Percentiles rank a stretch among this genome's conserved stretches.
Evolutionary conservation across 2,329 filamentous ascomycete genomes (phyloP).

Genomic region (Fusarium algeriense): DNA sequence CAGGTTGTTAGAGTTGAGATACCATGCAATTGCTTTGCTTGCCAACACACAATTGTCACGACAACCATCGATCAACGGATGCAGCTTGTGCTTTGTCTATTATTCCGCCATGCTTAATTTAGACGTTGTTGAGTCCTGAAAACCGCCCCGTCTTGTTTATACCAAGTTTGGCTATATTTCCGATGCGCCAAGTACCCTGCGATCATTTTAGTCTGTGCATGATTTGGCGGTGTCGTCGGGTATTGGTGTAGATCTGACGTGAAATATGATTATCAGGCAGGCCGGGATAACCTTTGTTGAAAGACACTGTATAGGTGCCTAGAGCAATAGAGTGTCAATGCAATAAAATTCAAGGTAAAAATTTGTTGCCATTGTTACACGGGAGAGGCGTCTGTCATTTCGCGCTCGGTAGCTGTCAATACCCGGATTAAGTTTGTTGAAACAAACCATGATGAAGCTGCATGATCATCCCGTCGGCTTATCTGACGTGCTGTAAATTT

Average conservation of each 20-base stretch:
- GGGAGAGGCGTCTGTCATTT: conserved; percentile 14
- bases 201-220: conserved; percentile 36
- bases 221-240: conserved; percentile 38
- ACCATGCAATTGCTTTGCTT: conserved; percentile 26
- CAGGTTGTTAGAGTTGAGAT: conserved; percentile 12
- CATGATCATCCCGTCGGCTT: conserved; percentile 16
- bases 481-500: conserved; percentile 16
- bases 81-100: conserved; percentile 13
- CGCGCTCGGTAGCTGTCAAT: conserved; percentile 3
- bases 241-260: conserved; percentile 35
- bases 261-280: conserved; percentile 9
- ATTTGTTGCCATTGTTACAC: conserved; percentile 5
- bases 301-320: conserved; percentile 1
- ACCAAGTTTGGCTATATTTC: conserved; percentile 37
- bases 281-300: conserved; percentile 5
- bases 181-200: conserved; percentile 36
- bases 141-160: conserved; percentile 22
- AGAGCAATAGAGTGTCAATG: background rate
- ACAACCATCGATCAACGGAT: conserved; percentile 35
- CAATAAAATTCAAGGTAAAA: conserved; percentile 3
- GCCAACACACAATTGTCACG: conserved; percentile 37
- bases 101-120: conserved; percentile 15
- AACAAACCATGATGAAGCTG: conserved; percentile 20
- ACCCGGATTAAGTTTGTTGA: conserved; percentile 13
- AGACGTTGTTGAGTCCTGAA: conserved; percentile 18